phyloP scores from a whole-genome alignment of 2,329 filamentous ascomycete species.

The Verticillium dahliae region DNA sequence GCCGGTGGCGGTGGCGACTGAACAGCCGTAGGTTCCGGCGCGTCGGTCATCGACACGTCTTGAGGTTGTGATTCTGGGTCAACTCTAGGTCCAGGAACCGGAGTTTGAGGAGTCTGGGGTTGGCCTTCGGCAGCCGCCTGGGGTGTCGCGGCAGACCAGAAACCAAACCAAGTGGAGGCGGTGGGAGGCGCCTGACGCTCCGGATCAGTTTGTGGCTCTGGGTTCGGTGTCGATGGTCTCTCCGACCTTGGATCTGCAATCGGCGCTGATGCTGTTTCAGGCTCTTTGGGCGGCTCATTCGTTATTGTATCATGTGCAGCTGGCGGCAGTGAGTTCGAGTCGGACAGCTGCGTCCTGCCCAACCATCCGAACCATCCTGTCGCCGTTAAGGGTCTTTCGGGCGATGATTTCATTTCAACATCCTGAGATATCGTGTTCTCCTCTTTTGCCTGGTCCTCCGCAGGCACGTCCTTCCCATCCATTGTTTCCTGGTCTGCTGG shows the following conservation, averaged over 20 bases:
- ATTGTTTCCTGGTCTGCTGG: background rate
- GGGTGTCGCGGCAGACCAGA: conserved; percentile 24
- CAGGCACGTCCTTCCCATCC: background rate
- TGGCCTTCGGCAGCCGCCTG: conserved; percentile 1
- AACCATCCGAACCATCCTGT: conserved; percentile 53
- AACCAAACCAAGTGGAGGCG: conserved; percentile 31
- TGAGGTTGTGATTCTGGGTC: conserved; percentile 22
- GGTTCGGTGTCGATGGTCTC: conserved; percentile 9
- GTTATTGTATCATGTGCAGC: conserved; percentile 5
- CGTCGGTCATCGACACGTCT: conserved; percentile 38
- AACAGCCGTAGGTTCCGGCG: conserved; percentile 16
- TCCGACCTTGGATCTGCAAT: background rate
- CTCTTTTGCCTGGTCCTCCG: background rate
- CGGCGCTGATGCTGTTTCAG: background rate
- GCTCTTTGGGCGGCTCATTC: conserved; percentile 10
- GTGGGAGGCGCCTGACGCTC: conserved; percentile 13
- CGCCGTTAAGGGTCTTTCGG: conserved; percentile 17
- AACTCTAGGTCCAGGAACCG: background rate
- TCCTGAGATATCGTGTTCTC: background rate
- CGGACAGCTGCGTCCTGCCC: conserved; percentile 19
- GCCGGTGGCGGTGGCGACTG: conserved; percentile 34
- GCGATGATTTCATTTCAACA: conserved; percentile 1
- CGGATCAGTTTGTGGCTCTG: conserved; percentile 1
- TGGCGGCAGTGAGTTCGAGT: conserved; percentile 2
- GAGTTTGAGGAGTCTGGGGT: conserved; percentile 4